A percentile compares a stretch with the other conserved stretches of the same genome.
These are phyloP conservation scores for Liriodendron chinense DNA, from an alignment of 164 flowering plant genomes.

Conservation along the genomic window DNA sequence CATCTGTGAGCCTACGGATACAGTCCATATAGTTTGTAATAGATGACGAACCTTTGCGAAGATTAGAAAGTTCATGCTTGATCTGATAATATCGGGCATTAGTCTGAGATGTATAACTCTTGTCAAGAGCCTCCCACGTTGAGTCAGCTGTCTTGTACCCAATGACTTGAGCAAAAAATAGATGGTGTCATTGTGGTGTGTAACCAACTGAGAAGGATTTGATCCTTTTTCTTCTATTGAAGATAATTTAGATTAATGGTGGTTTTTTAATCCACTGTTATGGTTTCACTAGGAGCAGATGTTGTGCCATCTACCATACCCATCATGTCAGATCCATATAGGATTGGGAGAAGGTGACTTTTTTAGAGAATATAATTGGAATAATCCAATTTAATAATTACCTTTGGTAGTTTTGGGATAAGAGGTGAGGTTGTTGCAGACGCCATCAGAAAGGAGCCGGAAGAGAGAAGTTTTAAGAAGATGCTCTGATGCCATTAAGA, in stretches of 20 bases:
- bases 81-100: background rate
- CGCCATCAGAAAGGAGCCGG: no score
- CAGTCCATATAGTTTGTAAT: background rate
- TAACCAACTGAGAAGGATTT: background rate
- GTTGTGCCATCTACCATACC: background rate
- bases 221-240: background rate
- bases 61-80: background rate
- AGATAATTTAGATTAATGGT: background rate
- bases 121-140: background rate
- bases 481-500: no score
- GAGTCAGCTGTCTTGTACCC: background rate
- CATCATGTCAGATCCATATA: no score
- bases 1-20: background rate
- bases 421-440: no score
- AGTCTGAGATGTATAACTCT: background rate
- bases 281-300: background rate
- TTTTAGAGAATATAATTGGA: no score
- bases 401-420: no score
- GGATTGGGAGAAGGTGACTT: no score
- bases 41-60: background rate
- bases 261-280: no score
- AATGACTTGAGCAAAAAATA: background rate
- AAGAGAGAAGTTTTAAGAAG: no score
- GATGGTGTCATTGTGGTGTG: background rate
- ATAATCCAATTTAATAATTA: no score